Percentiles rank a stretch among this genome's conserved stretches.
These are phyloP conservation scores for Paracamarosporium sp. DNA, from an alignment of 2,329 filamentous ascomycete species.

Conservation along the genomic window DNA sequence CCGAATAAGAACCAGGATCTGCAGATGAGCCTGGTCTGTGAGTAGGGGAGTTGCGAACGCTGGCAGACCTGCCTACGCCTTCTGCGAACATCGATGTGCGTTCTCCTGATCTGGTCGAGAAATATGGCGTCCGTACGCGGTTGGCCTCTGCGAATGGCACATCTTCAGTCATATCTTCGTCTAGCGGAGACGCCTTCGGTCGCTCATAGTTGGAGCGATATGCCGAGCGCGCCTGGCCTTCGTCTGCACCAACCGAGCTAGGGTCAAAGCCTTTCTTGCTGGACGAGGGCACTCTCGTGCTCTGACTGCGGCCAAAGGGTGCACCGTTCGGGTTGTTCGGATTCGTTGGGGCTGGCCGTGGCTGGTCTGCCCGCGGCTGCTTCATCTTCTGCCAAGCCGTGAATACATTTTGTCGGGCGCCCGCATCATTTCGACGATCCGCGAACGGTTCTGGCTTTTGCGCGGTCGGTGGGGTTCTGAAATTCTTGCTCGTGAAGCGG, in stretches of 20 bases:
- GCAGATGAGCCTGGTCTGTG: conserved; percentile 29
- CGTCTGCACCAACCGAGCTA: conserved; percentile 64
- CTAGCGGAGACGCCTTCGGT: conserved; percentile 46
- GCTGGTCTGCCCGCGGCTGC: conserved; percentile 38
- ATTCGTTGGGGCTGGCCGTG: conserved; percentile 29
- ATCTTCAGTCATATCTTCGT: conserved; percentile 32
- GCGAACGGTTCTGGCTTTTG: conserved; percentile 30
- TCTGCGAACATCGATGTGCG: conserved; percentile 62
- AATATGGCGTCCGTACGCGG: conserved; percentile 62
- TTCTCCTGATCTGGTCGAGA: conserved; percentile 59
- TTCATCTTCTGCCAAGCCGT: conserved; percentile 60
- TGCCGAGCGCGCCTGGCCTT: conserved; percentile 63
- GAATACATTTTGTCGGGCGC: conserved; percentile 53
- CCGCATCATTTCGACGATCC: conserved; percentile 41
- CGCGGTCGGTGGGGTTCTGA: conserved; percentile 45
- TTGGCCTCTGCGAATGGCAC: conserved; percentile 53
- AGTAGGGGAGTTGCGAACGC: conserved; percentile 57
- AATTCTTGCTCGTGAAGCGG: conserved; percentile 51
- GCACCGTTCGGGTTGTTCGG: conserved; percentile 45
- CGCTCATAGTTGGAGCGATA: conserved; percentile 48
- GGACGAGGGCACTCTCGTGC: conserved; percentile 55
- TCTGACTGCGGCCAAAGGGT: conserved; percentile 47
- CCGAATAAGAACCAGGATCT: conserved; percentile 35
- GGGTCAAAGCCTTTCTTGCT: conserved; percentile 64
- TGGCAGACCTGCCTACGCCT: conserved; percentile 60